phyloP scores from a whole-genome alignment of 768 basidiomycete genomes.

The Rhodosporidiobolus odoratus region DNA sequence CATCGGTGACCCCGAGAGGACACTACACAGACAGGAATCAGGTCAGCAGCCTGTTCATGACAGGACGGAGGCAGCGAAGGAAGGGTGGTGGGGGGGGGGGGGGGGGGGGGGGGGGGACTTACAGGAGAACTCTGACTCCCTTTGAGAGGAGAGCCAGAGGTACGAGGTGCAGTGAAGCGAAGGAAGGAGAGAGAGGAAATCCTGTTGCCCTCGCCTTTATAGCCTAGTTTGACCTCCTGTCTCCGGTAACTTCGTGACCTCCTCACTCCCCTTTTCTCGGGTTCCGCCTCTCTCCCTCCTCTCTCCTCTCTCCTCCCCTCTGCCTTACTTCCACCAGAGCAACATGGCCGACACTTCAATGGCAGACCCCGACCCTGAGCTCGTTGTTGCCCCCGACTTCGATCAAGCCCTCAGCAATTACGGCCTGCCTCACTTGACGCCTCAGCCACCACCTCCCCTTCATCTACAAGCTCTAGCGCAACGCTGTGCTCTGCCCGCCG shows the following conservation, averaged over 20 bases:
- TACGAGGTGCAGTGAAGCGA: too few species aligned
- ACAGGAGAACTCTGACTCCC: too few species aligned
- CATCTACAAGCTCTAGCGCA: too few species aligned
- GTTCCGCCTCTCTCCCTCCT: slow-evolving; percentile 53
- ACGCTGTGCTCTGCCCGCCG: too few species aligned
- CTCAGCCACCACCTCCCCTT: too few species aligned
- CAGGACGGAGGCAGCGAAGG: slow-evolving; percentile 64
- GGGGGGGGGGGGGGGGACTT: too few species aligned
- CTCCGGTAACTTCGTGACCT: slow-evolving; percentile 1
- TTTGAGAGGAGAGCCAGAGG: too few species aligned
- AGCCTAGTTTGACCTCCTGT: slow-evolving; percentile 23
- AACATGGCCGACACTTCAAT: too few species aligned
- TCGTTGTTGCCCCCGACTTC: slow-evolving; percentile 68
- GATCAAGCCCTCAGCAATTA: too few species aligned
- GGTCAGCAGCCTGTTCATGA: slow-evolving; percentile 67
- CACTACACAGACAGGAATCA: slow-evolving; percentile 74
- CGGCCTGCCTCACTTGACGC: too few species aligned
- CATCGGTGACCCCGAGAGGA: slow-evolving; percentile 63
- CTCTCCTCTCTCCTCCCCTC: not conserved
- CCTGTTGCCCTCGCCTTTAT: slow-evolving; percentile 35
- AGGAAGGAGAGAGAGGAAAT: too few species aligned
- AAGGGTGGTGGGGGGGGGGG: too few species aligned
- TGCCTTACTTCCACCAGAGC: not conserved
- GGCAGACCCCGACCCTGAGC: slow-evolving; percentile 60
- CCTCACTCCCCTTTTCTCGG: slow-evolving; percentile 55